Evolutionary conservation across 495 filamentous ascomycete species (phyloP).

Genomic region (Penicillium macrosclerotiorum): DNA sequence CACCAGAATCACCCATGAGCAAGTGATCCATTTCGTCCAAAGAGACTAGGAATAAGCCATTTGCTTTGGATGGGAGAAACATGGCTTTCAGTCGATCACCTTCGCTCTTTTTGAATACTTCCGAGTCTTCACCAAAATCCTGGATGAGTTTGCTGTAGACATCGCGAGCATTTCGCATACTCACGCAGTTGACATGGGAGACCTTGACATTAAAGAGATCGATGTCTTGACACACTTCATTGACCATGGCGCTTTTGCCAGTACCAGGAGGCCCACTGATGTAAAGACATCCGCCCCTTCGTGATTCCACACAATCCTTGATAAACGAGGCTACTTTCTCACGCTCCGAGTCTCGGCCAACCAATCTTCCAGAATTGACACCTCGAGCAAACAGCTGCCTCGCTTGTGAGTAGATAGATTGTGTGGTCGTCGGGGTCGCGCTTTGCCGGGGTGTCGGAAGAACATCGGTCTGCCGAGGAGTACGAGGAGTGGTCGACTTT

Average conservation of each 20-base stretch:
- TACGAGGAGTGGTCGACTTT: conserved; percentile 64
- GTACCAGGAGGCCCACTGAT: conserved; percentile 95
- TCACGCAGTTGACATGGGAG: conserved; percentile 93
- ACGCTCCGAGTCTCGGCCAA: conserved; percentile 82
- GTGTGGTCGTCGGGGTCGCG: conserved; percentile 57
- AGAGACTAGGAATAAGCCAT: conserved; percentile 68
- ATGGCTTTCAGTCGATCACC: conserved; percentile 57
- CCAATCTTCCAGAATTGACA: conserved; percentile 67
- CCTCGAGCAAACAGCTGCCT: conserved; percentile 84
- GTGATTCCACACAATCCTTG: conserved; percentile 54
- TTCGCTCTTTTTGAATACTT: conserved; percentile 56
- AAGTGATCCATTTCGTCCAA: conserved; percentile 96
- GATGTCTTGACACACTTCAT: conserved; percentile 66
- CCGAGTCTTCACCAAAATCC: conserved; percentile 56
- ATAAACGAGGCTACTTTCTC: conserved; percentile 70
- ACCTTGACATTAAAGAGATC: conserved; percentile 54
- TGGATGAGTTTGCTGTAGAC: conserved; percentile 73
- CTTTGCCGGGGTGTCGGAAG: conserved; percentile 52
- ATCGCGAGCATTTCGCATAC: conserved; percentile 79
- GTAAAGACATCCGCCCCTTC: conserved; percentile 82
- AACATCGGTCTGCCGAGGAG: conserved; percentile 38
- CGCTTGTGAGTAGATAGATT: conserved; percentile 80
- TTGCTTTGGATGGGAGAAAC: conserved; percentile 57
- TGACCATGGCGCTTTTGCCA: conserved; percentile 91
- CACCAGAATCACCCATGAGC: conserved; percentile 77